Base-by-base conservation (phyloP, 768 basidiomycete genomes). In the Rubroboletus satanas region DNA sequence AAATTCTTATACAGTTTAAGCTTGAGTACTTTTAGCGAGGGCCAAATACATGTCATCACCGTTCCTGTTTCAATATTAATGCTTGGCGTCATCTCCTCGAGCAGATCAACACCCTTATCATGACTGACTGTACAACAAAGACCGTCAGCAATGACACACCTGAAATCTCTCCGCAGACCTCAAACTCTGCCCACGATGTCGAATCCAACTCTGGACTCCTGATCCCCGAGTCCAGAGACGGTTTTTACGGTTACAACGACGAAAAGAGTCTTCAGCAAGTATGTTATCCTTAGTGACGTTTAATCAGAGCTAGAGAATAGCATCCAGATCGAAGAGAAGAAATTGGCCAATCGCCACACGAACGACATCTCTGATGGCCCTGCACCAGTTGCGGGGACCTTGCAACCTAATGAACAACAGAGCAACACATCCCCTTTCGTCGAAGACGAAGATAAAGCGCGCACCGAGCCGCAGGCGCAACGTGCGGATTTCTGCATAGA, bases 201-300 rank as follows among this genome's bases (percentile, higher is more conserved):
- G 68, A 64, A 49, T 45, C 62, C n/a, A 58, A 51, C 31, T 61
- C 70, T 5, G 72, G 71, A 2, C 61, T 82, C 39, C 59, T 71
- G 39, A 71, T 73, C 18, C 73, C 77, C 9, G 78, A 86, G 60
- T 70, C 82, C 4, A 79, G 81, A 58, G 88, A 90, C 63, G 87
- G 84, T 0, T 92, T 84, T 70, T 93, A 88, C 67, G 85, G 85
- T 9, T 93, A 93, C 69, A 75, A 75, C 21, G 88, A 93, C 61
- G 91, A 92, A 73, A 88, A 86, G 64, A 84, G 73, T 35, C 77
- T 87, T 31, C 84, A 84, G 62, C 87, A 89, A 60, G 89, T 89
- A 73, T 59, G 81, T 77, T 21, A 23, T 52, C 23, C 39, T 21
- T 28, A 33, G 45, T 36, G 42, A 49, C 46, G 26, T 56, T 45